Evolutionary conservation across 257 asterid species (phyloP), one percentile per base, ranked within the genome.

Genomic region (Petunia axillaris): DNA sequence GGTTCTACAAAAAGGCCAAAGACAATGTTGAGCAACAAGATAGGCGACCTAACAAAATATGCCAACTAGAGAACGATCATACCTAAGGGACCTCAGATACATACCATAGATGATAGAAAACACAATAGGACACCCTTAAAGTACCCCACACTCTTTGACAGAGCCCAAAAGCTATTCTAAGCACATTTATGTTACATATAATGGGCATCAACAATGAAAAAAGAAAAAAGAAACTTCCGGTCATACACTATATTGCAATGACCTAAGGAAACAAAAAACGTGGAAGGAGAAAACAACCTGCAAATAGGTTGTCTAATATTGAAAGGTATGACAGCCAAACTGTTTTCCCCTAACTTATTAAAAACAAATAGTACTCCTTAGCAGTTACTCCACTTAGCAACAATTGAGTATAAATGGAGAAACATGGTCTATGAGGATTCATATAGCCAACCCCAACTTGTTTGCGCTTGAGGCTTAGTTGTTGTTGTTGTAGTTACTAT

Each of bases 1-100:
- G 2, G 96, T 88, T 87, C 99, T 95, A 87, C 86, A 91, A 80
- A 73, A 83, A 86, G 79, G 75, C 62, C 74, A 82, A 54, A 53
- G 71, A 44, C 58, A 59, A 75, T 70, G 54, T 59, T 81, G 74
- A 86, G 52, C 80, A 80, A 57, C 80, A 83, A 35, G 74, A 60
- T 40, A 11, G 58, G 70, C 77, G 82, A 70, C 67, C 81, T 64
- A 76, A 59, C 60, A 55, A 77, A 64, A 79, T n/a, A 57, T 67
- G 16, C 16, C 38, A 50, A 73, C 63, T 36, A 73, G 46, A 73
- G 63, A 50, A 73, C 35, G 62, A 5, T 11, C 62, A 35, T 35
- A 48, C 5, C 40, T 35, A 35, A 35, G 36, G 62, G 36, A 4
- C 78, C 77, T 35, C 35, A 73, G 78, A 36, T 8, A 15, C 4